Evolutionary conservation across 306 rosid species (phyloP).

Genomic region (Begonia loranthoides): DNA sequence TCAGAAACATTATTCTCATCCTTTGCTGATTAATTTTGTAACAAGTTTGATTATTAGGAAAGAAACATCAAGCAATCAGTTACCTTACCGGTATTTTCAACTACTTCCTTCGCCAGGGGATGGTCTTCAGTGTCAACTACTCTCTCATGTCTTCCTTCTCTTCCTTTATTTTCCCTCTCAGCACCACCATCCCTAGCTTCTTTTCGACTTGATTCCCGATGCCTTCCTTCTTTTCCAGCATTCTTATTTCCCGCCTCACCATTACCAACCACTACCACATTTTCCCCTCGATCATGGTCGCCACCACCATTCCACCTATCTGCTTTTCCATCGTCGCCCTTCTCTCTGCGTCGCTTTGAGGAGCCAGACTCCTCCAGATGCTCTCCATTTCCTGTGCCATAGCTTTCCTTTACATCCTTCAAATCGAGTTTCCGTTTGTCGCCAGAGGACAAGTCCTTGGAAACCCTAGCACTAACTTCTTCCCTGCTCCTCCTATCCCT

Average conservation of each 20-base stretch:
- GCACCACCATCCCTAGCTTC: conserved; percentile 45
- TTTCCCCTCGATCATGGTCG: conserved; percentile 62
- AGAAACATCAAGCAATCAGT: conserved; percentile 1
- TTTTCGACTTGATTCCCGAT: conserved; percentile 63
- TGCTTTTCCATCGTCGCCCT: conserved; percentile 40
- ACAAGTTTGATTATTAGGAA: background rate
- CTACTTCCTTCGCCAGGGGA: conserved; percentile 38
- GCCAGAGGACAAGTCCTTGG: conserved; percentile 38
- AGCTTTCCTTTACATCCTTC: conserved; percentile 43
- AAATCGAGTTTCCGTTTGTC: conserved; percentile 82
- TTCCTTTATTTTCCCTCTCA: conserved; percentile 60
- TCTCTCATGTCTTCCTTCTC: conserved; percentile 58
- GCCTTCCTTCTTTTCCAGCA: conserved; percentile 65
- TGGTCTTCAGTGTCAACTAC: conserved; percentile 46
- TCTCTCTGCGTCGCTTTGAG: conserved; percentile 74
- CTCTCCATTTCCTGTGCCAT: conserved; percentile 49
- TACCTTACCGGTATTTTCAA: conserved; percentile 78
- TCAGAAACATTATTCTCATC: too few relatives aligned
- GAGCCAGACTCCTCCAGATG: conserved; percentile 52
- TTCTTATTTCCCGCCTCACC: conserved; percentile 64
- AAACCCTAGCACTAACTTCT: conserved; percentile 47
- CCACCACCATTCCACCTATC: conserved; percentile 98
- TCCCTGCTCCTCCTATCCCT: conserved; percentile 81
- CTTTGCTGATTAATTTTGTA: too few relatives aligned
- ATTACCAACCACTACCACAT: conserved; percentile 51